Evolutionary conservation across 108 stramenopile genomes (phyloP).

Genomic region (Fistulifera pelliculosa): DNA sequence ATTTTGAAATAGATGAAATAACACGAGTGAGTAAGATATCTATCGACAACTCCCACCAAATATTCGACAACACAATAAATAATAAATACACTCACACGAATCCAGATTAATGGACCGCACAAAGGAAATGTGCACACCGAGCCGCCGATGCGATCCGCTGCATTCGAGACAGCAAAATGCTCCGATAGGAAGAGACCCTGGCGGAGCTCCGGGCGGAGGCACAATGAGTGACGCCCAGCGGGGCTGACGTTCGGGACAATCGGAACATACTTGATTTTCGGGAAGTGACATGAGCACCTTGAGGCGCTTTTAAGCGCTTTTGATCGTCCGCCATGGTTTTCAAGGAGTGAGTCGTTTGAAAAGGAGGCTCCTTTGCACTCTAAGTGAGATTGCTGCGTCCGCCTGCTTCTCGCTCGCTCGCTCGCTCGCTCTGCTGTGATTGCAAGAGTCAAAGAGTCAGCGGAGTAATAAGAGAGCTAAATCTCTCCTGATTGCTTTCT

Average conservation of each 20-base stretch:
- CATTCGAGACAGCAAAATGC: constrained; percentile 98
- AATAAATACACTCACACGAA: constrained; percentile 49
- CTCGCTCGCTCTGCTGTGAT: too few relatives aligned
- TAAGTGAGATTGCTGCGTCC: too few relatives aligned
- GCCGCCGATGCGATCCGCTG: constrained; percentile 92
- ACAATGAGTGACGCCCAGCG: constrained; percentile 93
- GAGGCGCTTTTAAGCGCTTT: constrained; percentile 51
- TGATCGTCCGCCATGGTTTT: constrained; percentile 22
- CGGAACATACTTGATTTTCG: constrained; percentile 87
- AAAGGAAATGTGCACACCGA: constrained; percentile 97
- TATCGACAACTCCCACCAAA: neutral
- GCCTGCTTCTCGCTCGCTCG: too few relatives aligned
- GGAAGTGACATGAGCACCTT: constrained; percentile 77
- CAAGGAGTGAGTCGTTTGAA: too few relatives aligned
- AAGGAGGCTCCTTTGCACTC: too few relatives aligned
- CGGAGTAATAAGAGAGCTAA: too few relatives aligned
- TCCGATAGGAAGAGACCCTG: constrained; percentile 73
- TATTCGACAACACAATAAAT: neutral
- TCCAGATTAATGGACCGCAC: constrained; percentile 91
- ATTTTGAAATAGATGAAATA: constrained; percentile 1
- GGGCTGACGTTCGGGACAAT: constrained; percentile 92
- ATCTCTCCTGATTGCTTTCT: too few relatives aligned
- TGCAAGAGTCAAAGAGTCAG: too few relatives aligned
- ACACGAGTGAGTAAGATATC: neutral
- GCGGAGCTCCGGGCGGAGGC: constrained; percentile 72